Evolutionary conservation across 805 yeast genomes (phyloP).

Genomic region (Saturnispora bothae): DNA sequence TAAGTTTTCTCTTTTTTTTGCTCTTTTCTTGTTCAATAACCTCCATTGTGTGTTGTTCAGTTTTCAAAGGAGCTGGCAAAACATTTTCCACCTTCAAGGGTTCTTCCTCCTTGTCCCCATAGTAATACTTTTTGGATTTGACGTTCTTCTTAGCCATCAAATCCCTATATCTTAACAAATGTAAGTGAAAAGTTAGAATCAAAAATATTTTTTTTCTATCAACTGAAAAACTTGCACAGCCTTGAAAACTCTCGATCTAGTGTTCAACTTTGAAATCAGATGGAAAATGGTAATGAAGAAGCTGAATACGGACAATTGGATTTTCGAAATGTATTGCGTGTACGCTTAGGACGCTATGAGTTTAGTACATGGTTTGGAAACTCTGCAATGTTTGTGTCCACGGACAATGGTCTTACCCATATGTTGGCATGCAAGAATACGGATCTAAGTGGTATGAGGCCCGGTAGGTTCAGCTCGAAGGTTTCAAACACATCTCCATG

Average conservation of each 20-base stretch:
- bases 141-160: conserved; percentile 8
- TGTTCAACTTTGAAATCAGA: conserved; percentile 9
- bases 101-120: conserved; percentile 5
- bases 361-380: conserved; percentile 86
- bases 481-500: conserved; percentile 26
- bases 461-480: not conserved
- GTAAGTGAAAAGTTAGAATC: not conserved
- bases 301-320: conserved; percentile 53
- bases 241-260: conserved; percentile 2
- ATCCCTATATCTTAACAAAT: too few relatives aligned
- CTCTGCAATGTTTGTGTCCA: conserved; percentile 54
- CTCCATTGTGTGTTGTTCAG: conserved; percentile 34
- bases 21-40: conserved; percentile 47
- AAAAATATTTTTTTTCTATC: not conserved
- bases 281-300: too few relatives aligned
- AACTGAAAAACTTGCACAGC: too few relatives aligned
- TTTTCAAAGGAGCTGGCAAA: not conserved
- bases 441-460: not conserved
- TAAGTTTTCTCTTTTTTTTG: conserved; percentile 54
- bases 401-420: conserved; percentile 1
- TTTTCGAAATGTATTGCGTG: conserved; percentile 50
- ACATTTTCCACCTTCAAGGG: not conserved
- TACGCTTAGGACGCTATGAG: conserved; percentile 56
- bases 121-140: conserved; percentile 4
- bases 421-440: conserved; percentile 2